A percentile compares a stretch with the other conserved stretches of the same genome.
These are phyloP conservation scores for Beauveria asiatica DNA, from an alignment of 2,329 filamentous ascomycete species.

Conservation along the genomic window DNA sequence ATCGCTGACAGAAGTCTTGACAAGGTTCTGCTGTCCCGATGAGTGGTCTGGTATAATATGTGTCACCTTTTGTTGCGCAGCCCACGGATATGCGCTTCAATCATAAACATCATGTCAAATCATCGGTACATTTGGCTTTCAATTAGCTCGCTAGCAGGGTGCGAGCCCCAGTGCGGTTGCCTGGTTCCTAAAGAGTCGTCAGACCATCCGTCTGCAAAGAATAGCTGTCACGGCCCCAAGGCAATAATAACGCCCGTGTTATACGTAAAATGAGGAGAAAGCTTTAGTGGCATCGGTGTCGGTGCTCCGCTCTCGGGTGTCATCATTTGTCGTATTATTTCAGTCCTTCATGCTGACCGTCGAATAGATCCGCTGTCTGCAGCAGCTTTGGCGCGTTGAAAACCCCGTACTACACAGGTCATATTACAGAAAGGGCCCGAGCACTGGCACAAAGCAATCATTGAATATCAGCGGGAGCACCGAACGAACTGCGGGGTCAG, in stretches of 20 bases:
- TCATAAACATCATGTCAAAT: constrained; percentile 1
- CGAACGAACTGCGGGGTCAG: not conserved
- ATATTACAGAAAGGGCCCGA: not conserved
- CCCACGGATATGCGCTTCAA: not conserved
- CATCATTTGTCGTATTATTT: not conserved
- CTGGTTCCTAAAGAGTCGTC: not conserved
- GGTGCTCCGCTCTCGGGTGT: not conserved
- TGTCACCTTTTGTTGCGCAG: not conserved
- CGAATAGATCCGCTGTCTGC: not conserved
- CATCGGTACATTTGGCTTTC: not conserved
- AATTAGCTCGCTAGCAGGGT: not conserved
- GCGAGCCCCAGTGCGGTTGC: not conserved
- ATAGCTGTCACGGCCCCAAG: not conserved
- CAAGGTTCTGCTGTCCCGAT: not conserved
- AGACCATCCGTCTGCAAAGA: not conserved
- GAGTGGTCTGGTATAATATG: not conserved
- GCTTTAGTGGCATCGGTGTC: not conserved
- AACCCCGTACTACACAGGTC: not conserved
- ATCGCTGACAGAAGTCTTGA: not conserved
- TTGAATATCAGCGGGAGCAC: not conserved
- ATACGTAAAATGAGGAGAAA: not conserved
- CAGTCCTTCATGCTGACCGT: not conserved
- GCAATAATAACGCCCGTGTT: not conserved
- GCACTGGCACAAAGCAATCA: constrained; percentile 2
- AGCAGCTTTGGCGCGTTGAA: not conserved